phyloP scores from a whole-genome alignment of 371 early-diverging fungal genomes.

The Vittaforma corneae region DNA sequence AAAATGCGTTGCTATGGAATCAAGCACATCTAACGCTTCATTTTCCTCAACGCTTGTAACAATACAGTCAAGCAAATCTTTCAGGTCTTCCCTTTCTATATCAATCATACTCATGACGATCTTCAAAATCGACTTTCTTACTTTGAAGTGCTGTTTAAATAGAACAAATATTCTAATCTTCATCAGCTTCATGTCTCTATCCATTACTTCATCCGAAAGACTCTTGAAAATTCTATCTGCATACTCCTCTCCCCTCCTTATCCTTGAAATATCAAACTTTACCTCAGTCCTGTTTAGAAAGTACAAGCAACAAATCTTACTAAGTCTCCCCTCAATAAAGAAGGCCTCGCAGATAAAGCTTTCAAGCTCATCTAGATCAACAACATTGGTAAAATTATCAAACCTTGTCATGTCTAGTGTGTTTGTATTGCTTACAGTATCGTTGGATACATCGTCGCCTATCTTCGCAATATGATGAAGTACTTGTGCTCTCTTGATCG shows the following conservation, averaged over 20 bases:
- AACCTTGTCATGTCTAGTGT: not conserved
- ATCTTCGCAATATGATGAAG: not conserved
- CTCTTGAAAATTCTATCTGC: constrained; percentile 34
- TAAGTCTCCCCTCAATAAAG: constrained; percentile 21
- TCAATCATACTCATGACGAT: constrained; percentile 44
- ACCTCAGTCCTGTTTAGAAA: constrained; percentile 34
- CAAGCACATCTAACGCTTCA: constrained; percentile 8
- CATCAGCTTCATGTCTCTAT: constrained; percentile 39
- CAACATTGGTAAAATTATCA: not conserved
- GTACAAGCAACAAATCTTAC: constrained; percentile 29
- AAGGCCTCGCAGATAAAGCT: constrained; percentile 24
- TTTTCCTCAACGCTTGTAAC: constrained; percentile 12
- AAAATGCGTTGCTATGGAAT: constrained; percentile 1
- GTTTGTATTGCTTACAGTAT: not conserved
- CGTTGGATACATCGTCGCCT: not conserved
- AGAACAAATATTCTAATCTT: constrained; percentile 44
- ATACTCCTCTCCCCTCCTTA: constrained; percentile 18
- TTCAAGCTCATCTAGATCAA: constrained; percentile 11
- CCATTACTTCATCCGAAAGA: constrained; percentile 22
- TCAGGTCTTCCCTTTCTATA: constrained; percentile 32
- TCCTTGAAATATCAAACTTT: constrained; percentile 14
- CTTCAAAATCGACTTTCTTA: constrained; percentile 36
- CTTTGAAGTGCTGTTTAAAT: constrained; percentile 26
- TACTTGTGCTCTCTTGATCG: no score
- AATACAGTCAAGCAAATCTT: constrained; percentile 10